phyloP scores from a whole-genome alignment of 192 early-diverging fungal genomes.

The Entophlyctis luteolus region DNA sequence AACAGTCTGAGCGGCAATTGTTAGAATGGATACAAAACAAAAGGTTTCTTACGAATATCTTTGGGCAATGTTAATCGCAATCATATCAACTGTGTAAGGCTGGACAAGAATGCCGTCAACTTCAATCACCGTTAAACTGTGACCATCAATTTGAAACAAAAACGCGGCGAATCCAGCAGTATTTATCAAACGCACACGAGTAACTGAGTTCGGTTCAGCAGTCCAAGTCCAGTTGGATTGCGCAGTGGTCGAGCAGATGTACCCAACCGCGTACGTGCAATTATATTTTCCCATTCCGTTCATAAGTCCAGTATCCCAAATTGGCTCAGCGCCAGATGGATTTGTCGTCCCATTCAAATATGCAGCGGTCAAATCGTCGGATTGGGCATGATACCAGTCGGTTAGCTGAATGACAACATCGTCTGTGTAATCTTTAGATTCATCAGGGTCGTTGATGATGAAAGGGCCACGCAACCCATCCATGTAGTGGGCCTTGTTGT shows the following conservation, averaged over 20 bases:
- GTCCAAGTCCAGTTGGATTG: too few relatives aligned
- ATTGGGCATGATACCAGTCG: slow-evolving; percentile 64
- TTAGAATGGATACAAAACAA: too few relatives aligned
- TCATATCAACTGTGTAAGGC: slow-evolving; percentile 27
- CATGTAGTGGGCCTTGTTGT: slow-evolving; percentile 55
- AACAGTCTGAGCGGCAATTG: slow-evolving; percentile 29
- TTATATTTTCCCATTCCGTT: slow-evolving; percentile 36
- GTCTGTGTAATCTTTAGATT: slow-evolving; percentile 65
- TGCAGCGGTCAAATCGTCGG: slow-evolving; percentile 36
- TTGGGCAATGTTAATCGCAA: slow-evolving; percentile 41
- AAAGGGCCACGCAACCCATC: slow-evolving; percentile 71
- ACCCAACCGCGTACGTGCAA: not conserved
- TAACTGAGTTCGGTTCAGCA: too few relatives aligned
- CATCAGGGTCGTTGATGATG: slow-evolving; percentile 59
- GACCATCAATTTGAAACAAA: slow-evolving; percentile 39
- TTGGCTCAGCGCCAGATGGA: slow-evolving; percentile 53
- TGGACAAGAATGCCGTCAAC: slow-evolving; percentile 43
- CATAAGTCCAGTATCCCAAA: slow-evolving; percentile 60
- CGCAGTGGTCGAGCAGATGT: slow-evolving; percentile 25
- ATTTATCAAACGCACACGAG: slow-evolving; percentile 42
- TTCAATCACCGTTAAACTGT: slow-evolving; percentile 48
- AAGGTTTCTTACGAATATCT: slow-evolving; percentile 32
- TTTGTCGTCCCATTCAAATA: slow-evolving; percentile 54
- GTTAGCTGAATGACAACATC: slow-evolving; percentile 61
- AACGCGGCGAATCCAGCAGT: slow-evolving; percentile 40